Conservation (phyloP, 257 asterid genomes). For the Anisodus tanguticus region DNA sequence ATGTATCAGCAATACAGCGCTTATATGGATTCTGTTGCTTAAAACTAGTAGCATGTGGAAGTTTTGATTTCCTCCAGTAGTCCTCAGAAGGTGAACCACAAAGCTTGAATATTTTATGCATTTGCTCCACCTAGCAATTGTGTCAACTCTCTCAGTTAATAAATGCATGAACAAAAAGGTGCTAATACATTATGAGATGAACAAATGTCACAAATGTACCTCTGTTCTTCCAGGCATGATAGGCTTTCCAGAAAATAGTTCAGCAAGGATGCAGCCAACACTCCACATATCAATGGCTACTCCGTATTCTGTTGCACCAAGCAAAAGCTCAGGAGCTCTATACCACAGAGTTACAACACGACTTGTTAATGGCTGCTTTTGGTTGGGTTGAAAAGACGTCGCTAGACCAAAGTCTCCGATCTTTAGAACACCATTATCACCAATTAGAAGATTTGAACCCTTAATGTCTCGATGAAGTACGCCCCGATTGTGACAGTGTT, state of each 20-base stretch:
- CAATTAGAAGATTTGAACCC: slow-evolving; percentile 33
- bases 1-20: slow-evolving; percentile 32
- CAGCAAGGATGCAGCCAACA: slow-evolving; percentile 37
- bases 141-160: neutral
- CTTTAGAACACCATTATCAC: slow-evolving; percentile 30
- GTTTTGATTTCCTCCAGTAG: slow-evolving; percentile 36
- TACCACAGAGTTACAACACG: slow-evolving; percentile 39
- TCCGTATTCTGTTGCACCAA: slow-evolving; percentile 35
- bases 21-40: slow-evolving; percentile 35
- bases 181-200: neutral
- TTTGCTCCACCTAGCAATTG: slow-evolving; percentile 35
- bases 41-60: slow-evolving; percentile 37
- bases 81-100: slow-evolving; percentile 41
- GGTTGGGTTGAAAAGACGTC: slow-evolving; percentile 13
- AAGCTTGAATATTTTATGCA: slow-evolving; percentile 41
- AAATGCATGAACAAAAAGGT: slow-evolving; percentile 6
- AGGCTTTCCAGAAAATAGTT: slow-evolving; percentile 28
- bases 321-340: slow-evolving; percentile 39
- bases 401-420: slow-evolving; percentile 34
- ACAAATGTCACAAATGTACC: slow-evolving; percentile 18
- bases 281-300: slow-evolving; percentile 38
- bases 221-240: slow-evolving; percentile 37
- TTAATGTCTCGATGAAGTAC: slow-evolving; percentile 35
- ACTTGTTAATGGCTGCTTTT: slow-evolving; percentile 33
- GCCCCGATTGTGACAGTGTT: slow-evolving; percentile 33